Base-by-base conservation (phyloP, 805 yeast species). In the Barnettozyma botsteinii region DNA sequence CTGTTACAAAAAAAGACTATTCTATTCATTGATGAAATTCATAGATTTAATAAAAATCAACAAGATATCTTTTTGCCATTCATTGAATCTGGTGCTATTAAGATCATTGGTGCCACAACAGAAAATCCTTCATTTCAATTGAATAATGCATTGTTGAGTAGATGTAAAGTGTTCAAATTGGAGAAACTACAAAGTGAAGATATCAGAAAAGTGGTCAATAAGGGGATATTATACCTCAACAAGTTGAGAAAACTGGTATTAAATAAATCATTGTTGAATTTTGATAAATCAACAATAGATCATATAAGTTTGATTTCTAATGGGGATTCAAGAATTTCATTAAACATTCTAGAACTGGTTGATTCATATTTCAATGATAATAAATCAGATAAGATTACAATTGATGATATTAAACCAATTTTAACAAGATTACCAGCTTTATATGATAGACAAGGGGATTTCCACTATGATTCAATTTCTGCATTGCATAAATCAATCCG, bases 401-500 rank as follows among this genome's bases (percentile, higher is more conserved):
- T 36, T 36, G 48, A 47, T 11, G 33, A 46, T 22, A 52, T 81
- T 36, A 68, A 72, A 38, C 49, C 60, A 45, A 42, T 72, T 33
- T 41, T 76, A 56, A 47, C 67, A 56, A 60, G 80, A 59, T 67
- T 80, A 62, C 73, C 47, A 67, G 76, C 61, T 64, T 75, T 50
- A 75, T 89, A 91, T 56, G 98, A 93, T 59, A 70, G 85, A 34
- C 79, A 77, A 25, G 97, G 97, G 1, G 98, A 93, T 51, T 77
- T 79, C 5, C 98, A 93, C 59, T 93, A 93, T 60, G 99, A 93
- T 58, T 77, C 95, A 1, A 93, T 93, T 7, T 85, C 95, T 12
- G 98, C 98, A 1, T 84, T 93, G 49, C 99, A 93, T 64, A 93
- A 93, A 55, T 76, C 95, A 0, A 75, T 93, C 0, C 70, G 99